Evolutionary conservation across 352 stramenopile genomes (phyloP), one percentile per base, ranked within the genome.

Genomic region (Pythium rhizo-oryzae): DNA sequence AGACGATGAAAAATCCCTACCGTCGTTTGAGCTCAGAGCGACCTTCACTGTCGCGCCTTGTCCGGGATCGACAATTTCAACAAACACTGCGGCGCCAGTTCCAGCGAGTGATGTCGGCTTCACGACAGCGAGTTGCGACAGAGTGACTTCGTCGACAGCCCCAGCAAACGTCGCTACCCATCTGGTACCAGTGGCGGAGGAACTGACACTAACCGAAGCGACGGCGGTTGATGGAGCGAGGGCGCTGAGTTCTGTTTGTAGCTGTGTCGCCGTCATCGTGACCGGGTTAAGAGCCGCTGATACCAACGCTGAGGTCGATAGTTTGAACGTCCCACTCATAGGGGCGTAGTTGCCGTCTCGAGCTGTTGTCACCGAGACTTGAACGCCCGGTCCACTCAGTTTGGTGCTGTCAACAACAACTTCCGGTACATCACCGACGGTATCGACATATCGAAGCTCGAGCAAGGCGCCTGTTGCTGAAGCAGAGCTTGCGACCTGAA

Each of bases 1-100:
- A 16, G 67, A 67, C 1, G 24, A 41, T 5, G 64, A 76, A 46
- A 87, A 87, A 30, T 89, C 76, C 23, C 62, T 21, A 4, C 71
- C 75, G 21, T 55, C 39, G 28, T 85, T 85, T 0, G 71, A 70
- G 41, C 72, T 81, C 15, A 81, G 23, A 18, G 59, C 30, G n/a
- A 85, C 62, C 18, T 44, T 23, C 13, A 82, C 72, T 1, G 15
- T 47, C 44, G 65, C 43, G 13, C 43, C 62, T 18, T 78, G 63
- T 12, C 78, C 78, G 16, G 43, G 25, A 55, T 79, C 68, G 0
- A 71, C 39, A 6, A 76, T 46, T 9, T 65, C 51, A 3, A 74
- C 54, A 24, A 67, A 75, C 0, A 67, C 21, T 1, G 12, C 37
- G 0, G 64, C 62, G 33, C 51, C 53, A n/a, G 71, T 78, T 6